Evolutionary conservation across 352 stramenopile genomes (phyloP).

Genomic region (Aphanomyces cochlioides): DNA sequence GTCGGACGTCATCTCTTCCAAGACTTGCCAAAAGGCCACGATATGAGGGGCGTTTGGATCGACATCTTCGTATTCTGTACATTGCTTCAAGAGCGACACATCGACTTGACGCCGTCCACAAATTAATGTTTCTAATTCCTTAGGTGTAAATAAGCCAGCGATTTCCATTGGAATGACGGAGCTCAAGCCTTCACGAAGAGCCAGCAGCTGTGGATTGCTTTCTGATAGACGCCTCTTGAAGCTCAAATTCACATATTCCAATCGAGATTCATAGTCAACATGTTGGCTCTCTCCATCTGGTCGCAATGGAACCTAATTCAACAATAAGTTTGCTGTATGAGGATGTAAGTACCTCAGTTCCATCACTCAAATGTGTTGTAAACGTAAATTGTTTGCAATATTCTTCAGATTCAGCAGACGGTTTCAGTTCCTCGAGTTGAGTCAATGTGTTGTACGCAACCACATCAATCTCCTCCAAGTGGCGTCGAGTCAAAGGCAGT

Average conservation of each 20-base stretch:
- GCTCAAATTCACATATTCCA: conserved; percentile 60
- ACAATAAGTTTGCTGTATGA: not conserved
- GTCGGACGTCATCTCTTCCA: conserved; percentile 94
- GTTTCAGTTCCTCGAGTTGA: conserved; percentile 53
- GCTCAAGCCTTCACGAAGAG: conserved; percentile 82
- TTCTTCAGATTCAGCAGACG: conserved; percentile 39
- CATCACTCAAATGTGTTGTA: conserved; percentile 75
- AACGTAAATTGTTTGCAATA: conserved; percentile 71
- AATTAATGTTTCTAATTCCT: conserved; percentile 94
- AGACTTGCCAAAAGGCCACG: conserved; percentile 93
- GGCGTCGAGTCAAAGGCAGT: conserved; percentile 62
- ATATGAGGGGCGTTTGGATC: conserved; percentile 89
- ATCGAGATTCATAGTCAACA: conserved; percentile 59
- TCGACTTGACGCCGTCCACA: conserved; percentile 96
- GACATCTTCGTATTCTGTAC: conserved; percentile 95
- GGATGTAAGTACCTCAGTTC: conserved; percentile 40
- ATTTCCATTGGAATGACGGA: conserved; percentile 96
- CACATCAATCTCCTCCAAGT: conserved; percentile 80
- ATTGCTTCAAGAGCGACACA: conserved; percentile 93
- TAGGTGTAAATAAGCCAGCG: conserved; percentile 92
- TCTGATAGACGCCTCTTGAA: conserved; percentile 71
- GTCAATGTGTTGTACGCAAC: conserved; percentile 64
- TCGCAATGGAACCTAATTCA: conserved; percentile 43
- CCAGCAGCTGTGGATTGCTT: conserved; percentile 72
- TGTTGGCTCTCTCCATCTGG: conserved; percentile 63